These are phyloP conservation scores for Boletus eberwhitei DNA, from an alignment of 768 basidiomycete genomes.

Conservation along the genomic window DNA sequence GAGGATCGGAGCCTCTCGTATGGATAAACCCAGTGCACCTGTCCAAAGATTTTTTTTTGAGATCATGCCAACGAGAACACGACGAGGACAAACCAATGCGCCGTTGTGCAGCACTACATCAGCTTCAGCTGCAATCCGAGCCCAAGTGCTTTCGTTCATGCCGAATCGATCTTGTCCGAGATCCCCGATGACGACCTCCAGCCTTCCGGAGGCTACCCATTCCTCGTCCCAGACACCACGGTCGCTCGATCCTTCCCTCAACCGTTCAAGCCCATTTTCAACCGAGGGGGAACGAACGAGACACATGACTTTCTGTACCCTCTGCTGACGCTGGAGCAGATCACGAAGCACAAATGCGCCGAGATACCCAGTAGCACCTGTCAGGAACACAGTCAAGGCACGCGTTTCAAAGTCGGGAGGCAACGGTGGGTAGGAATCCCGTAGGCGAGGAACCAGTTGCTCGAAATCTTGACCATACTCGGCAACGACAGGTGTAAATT, in stretches of 20 bases:
- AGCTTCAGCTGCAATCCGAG: conserved; percentile 59
- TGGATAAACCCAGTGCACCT: conserved; percentile 99
- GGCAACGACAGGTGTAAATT: conserved; percentile 32
- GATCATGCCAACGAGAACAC: not conserved
- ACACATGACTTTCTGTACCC: conserved; percentile 85
- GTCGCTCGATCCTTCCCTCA: conserved; percentile 70
- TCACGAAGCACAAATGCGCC: conserved; percentile 89
- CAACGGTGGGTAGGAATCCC: conserved; percentile 57
- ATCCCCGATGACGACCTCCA: conserved; percentile 86
- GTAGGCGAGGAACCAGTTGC: conserved; percentile 54
- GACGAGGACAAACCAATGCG: conserved; percentile 71
- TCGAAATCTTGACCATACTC: conserved; percentile 83
- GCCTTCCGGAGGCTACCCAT: conserved; percentile 64
- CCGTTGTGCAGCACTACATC: conserved; percentile 94
- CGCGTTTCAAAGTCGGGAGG: conserved; percentile 52
- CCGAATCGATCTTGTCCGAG: conserved; percentile 75
- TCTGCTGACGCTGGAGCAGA: conserved; percentile 56
- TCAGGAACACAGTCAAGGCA: conserved; percentile 82
- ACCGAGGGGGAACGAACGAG: conserved; percentile 74
- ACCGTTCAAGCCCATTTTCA: conserved; percentile 61
- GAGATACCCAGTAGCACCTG: conserved; percentile 95
- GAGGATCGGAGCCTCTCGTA: conserved; percentile 89
- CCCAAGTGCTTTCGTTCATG: conserved; percentile 61
- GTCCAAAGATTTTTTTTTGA: not conserved
- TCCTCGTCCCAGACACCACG: conserved; percentile 85